Evolutionary conservation across 345 rosid genomes (phyloP).

Genomic region (Erodium maritimum): DNA sequence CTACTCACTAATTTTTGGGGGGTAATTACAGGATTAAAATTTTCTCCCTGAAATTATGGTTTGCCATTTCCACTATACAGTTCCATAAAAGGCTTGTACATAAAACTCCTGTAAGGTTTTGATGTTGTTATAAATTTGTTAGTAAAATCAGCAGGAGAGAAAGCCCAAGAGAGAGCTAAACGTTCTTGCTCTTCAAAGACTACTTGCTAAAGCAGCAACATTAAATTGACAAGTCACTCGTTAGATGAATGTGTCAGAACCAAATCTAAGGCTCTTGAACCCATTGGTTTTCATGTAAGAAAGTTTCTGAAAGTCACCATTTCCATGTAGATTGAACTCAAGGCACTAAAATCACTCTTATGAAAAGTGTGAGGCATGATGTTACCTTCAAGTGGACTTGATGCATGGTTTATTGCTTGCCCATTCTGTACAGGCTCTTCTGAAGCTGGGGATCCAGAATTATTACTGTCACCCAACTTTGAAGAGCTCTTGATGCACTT

Average conservation of each 20-base stretch:
- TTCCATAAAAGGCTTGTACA: too few species aligned
- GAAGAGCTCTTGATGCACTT: conserved; percentile 44
- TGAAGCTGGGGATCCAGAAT: conserved; percentile 70
- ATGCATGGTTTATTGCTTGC: conserved; percentile 35
- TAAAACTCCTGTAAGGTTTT: too few species aligned
- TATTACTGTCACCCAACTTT: conserved; percentile 54
- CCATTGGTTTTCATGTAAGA: background rate
- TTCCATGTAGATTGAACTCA: conserved; percentile 4
- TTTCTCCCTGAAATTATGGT: too few species aligned
- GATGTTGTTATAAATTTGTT: too few species aligned
- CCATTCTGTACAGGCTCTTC: conserved; percentile 75
- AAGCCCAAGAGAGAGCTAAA: too few species aligned
- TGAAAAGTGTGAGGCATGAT: background rate
- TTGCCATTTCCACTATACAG: too few species aligned
- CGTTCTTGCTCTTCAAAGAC: too few species aligned
- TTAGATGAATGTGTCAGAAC: background rate
- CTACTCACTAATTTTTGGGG: too few species aligned
- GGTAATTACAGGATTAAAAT: too few species aligned
- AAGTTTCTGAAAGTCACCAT: background rate
- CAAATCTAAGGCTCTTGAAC: background rate
- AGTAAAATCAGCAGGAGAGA: too few species aligned
- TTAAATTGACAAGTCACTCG: background rate
- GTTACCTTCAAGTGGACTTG: conserved; percentile 83
- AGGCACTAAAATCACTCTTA: background rate
- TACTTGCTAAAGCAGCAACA: background rate